Percentiles rank a stretch among this genome's conserved stretches.
phyloP scores from a whole-genome alignment of 2,329 filamentous ascomycete species.

The Fusarium protoensiforme region DNA sequence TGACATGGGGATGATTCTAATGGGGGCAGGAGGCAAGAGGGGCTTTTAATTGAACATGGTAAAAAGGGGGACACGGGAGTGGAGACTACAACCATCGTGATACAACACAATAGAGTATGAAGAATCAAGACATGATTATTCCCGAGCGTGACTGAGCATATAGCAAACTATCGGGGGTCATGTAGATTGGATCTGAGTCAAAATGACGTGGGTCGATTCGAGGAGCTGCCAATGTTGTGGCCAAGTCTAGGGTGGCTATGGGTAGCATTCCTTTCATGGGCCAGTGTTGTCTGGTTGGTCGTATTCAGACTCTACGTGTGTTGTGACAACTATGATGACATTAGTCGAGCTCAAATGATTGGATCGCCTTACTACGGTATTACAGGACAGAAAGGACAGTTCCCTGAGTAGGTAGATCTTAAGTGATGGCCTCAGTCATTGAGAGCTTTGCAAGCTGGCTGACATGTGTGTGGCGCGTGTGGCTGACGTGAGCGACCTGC shows the following conservation, averaged over 20 bases:
- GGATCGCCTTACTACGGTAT: too few species aligned
- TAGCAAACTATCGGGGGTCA: neutral
- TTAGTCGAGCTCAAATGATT: neutral
- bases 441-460: neutral
- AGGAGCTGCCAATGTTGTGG: neutral
- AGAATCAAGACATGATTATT: neutral
- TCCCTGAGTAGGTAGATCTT: too few species aligned
- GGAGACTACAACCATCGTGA: neutral
- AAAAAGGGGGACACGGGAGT: neutral
- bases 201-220: neutral
- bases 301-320: too few species aligned
- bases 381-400: too few species aligned
- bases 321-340: neutral
- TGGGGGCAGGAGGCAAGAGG: neutral
- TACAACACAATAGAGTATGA: neutral
- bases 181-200: neutral
- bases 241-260: neutral
- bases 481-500: neutral
- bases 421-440: too few species aligned
- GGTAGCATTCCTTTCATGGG: neutral
- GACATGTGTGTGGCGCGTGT: neutral
- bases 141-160: neutral
- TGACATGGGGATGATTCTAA: neutral
- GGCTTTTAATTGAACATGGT: neutral
- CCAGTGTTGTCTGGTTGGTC: neutral